phyloP scores from a whole-genome alignment of 257 asterid genomes.

The Plantago ovata region DNA sequence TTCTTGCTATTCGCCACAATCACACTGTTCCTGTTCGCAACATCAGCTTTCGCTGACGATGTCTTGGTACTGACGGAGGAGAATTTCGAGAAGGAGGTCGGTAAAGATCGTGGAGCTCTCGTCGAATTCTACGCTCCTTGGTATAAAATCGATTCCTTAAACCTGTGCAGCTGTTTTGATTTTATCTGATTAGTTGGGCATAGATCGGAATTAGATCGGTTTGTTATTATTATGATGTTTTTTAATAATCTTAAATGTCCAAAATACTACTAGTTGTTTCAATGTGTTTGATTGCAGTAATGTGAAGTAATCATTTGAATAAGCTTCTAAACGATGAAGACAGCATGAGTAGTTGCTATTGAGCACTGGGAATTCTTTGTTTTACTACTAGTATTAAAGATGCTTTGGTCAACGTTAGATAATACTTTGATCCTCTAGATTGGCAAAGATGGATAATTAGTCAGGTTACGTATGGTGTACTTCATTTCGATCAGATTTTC shows the following conservation, averaged over 20 bases:
- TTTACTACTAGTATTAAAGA: no score
- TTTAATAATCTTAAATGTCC: not conserved
- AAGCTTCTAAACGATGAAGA: no score
- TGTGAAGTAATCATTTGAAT: no score
- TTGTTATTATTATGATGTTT: not conserved
- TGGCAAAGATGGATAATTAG: not conserved
- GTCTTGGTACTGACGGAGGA: conserved; percentile 78
- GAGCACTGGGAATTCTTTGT: no score
- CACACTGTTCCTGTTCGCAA: conserved; percentile 34
- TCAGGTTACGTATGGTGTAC: not conserved
- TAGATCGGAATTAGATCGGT: conserved; percentile 1
- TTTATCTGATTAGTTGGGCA: conserved; percentile 4
- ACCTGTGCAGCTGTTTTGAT: conserved; percentile 3
- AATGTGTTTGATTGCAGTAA: no score
- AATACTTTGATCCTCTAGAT: not conserved
- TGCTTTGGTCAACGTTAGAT: not conserved
- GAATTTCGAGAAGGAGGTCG: conserved; percentile 82
- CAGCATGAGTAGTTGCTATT: no score
- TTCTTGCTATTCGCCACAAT: conserved; percentile 29
- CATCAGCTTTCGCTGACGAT: conserved; percentile 48
- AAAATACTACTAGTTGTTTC: no score
- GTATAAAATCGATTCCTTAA: conserved; percentile 24
- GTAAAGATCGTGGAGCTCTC: conserved; percentile 85
- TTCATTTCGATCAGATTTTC: not conserved
- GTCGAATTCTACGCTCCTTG: conserved; percentile 95